Evolutionary conservation across 768 basidiomycete species (phyloP).

Genomic region (Phanerodontia chrysosporium): DNA sequence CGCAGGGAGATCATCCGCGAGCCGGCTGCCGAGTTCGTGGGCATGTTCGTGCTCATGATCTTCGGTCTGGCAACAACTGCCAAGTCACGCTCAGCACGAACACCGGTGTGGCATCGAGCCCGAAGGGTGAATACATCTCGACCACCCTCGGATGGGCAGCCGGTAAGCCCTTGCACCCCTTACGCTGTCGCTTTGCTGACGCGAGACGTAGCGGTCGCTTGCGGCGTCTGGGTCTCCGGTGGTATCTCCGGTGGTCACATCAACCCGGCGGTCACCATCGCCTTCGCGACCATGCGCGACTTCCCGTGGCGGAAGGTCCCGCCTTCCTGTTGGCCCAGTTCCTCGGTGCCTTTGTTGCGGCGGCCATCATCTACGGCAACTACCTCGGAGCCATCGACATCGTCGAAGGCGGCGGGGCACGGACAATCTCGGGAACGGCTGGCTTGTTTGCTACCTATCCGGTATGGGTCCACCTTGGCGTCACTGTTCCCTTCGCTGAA

Average conservation of each 20-base stretch:
- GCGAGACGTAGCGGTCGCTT: conserved; percentile 38
- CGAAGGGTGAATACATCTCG: conserved; percentile 34
- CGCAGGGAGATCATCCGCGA: conserved; percentile 47
- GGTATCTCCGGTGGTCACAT: conserved; percentile 69
- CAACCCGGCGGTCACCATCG: conserved; percentile 53
- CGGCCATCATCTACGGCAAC: conserved; percentile 54
- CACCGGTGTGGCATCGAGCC: not conserved
- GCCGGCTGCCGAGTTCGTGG: conserved; percentile 38
- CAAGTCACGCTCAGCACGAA: conserved; percentile 2
- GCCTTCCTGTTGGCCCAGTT: conserved; percentile 59
- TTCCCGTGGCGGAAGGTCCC: conserved; percentile 85
- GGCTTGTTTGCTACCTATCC: conserved; percentile 58
- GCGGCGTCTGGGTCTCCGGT: conserved; percentile 65
- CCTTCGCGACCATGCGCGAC: conserved; percentile 60
- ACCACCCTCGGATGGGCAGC: conserved; percentile 53
- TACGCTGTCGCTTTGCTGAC: not conserved
- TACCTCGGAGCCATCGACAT: conserved; percentile 66
- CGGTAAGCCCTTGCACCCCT: conserved; percentile 23
- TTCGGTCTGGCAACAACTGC: conserved; percentile 6
- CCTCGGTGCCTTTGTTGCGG: conserved; percentile 57
- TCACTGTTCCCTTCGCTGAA: not conserved
- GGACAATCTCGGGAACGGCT: conserved; percentile 54
- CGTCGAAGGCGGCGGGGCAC: conserved; percentile 51
- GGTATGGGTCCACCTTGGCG: conserved; percentile 30
- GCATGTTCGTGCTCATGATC: conserved; percentile 10